Evolutionary conservation across 2,329 filamentous ascomycete species (phyloP).

Genomic region (Teratosphaeria gauchensis): DNA sequence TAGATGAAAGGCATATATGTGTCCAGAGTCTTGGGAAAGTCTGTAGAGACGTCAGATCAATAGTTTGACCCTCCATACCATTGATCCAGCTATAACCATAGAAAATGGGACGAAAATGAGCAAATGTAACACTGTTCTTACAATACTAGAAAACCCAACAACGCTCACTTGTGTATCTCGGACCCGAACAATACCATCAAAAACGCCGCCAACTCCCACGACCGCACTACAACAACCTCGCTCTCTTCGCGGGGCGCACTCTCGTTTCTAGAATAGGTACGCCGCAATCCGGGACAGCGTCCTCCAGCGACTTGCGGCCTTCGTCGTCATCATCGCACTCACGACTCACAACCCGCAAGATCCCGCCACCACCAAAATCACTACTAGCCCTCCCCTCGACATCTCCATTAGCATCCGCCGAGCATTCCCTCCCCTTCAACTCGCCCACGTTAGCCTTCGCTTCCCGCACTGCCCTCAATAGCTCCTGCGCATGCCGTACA

Average conservation of each 20-base stretch:
- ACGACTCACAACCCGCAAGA: not conserved
- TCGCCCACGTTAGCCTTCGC: not conserved
- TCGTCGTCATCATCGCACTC: not conserved
- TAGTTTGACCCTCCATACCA: not conserved
- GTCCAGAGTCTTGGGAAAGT: too few species aligned
- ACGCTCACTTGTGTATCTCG: not conserved
- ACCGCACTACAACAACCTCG: not conserved
- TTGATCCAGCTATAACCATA: too few species aligned
- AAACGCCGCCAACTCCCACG: not conserved
- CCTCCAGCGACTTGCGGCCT: not conserved
- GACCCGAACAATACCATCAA: not conserved
- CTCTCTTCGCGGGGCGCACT: not conserved
- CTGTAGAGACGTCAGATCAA: not conserved
- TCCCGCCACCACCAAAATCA: not conserved
- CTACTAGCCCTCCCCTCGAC: not conserved
- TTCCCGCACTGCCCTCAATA: not conserved
- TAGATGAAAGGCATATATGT: too few species aligned
- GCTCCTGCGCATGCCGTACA: not conserved
- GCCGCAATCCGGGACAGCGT: not conserved
- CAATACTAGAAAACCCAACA: not conserved
- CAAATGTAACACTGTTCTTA: not conserved
- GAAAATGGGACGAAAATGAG: not conserved
- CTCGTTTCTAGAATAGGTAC: not conserved
- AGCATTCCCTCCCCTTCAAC: not conserved
- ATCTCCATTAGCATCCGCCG: not conserved